Evolutionary conservation across 73 alveolate genomes (phyloP).

Genomic region (Paramecium caudatum): DNA sequence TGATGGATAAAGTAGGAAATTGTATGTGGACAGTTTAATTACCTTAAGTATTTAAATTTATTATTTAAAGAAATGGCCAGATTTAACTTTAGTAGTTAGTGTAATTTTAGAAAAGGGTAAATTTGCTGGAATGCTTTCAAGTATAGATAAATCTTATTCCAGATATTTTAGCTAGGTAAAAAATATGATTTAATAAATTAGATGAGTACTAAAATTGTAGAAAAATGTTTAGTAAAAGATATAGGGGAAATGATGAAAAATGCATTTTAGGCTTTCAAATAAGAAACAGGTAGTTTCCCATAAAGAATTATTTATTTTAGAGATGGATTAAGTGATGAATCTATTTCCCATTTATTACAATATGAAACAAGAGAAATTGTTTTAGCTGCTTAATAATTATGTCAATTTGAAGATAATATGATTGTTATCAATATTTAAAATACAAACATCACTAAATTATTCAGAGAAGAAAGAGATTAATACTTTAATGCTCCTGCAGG

Average conservation of each 20-base stretch:
- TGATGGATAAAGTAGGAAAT: conserved; percentile 44
- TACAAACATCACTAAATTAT: conserved; percentile 16
- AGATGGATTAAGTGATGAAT: neutral
- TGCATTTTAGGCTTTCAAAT: neutral
- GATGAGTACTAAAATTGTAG: neutral
- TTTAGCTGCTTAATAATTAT: neutral
- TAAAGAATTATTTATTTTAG: conserved; percentile 3
- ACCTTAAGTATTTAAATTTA: neutral
- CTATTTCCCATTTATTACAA: neutral
- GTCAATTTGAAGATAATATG: neutral
- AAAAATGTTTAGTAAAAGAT: neutral
- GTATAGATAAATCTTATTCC: conserved; percentile 11
- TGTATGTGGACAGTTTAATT: conserved; percentile 16
- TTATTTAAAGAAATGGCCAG: conserved; percentile 27
- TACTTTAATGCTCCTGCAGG: conserved; percentile 43
- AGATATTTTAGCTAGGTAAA: conserved; percentile 30
- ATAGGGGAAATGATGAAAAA: neutral
- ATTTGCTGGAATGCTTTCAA: conserved; percentile 18
- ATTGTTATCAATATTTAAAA: neutral
- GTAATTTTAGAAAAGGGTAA: conserved; percentile 14
- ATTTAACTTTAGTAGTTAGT: conserved; percentile 14
- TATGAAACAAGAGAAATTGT: neutral
- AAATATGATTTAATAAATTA: too few relatives aligned
- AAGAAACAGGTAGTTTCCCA: neutral
- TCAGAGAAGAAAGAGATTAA: conserved; percentile 31